phyloP scores from a whole-genome alignment of 2,329 filamentous ascomycete species.

The Aspergillus chevalieri region DNA sequence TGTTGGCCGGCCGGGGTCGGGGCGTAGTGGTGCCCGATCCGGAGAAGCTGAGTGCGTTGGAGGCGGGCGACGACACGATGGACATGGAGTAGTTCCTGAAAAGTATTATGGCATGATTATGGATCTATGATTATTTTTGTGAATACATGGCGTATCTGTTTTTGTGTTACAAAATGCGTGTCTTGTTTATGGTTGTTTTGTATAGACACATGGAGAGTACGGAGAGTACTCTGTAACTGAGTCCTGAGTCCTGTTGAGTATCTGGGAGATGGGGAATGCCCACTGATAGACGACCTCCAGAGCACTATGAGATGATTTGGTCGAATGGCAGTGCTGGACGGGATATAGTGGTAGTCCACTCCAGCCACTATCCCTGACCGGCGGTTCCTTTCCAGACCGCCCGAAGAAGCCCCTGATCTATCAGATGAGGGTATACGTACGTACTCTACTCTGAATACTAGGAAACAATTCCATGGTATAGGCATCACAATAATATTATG shows the following conservation, averaged over 20 bases:
- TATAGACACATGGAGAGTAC: background rate
- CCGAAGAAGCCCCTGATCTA: background rate
- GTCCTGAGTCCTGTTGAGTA: no score
- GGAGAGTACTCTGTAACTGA: no score
- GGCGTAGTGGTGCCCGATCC: constrained; percentile 55
- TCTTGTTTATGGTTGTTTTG: background rate
- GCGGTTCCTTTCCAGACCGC: background rate
- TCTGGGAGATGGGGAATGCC: no score
- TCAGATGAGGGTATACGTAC: background rate
- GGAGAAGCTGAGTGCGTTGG: constrained; percentile 51
- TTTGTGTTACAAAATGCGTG: background rate
- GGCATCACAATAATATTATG: no score
- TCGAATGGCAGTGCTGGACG: no score
- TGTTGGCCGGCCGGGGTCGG: constrained; percentile 80
- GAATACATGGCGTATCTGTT: background rate
- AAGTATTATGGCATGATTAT: background rate
- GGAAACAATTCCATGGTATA: no score
- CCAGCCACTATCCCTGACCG: no score
- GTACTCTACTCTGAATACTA: background rate
- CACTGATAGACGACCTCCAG: no score
- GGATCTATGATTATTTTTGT: background rate
- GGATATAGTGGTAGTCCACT: no score
- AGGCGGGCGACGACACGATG: constrained; percentile 89
- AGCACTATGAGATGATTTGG: no score
- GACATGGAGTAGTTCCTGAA: constrained; percentile 44